These are phyloP conservation scores for Phalaenopsis aphrodite DNA, from an alignment of 106 monocot genomes.

Conservation along the genomic window DNA sequence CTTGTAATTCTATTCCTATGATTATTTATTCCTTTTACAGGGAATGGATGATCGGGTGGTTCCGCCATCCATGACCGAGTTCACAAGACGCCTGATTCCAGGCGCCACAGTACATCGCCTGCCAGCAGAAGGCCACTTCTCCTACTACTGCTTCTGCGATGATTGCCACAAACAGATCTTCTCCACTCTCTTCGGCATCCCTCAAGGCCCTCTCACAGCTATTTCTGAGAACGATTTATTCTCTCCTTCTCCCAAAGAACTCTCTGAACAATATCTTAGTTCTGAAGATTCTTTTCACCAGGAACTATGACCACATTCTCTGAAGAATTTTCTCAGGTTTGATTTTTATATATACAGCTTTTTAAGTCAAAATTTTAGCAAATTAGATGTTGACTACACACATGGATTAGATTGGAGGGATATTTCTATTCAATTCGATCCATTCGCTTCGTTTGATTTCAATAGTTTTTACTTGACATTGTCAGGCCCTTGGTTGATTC, in stretches of 20 bases:
- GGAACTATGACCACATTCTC: no score
- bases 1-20: no score
- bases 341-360: background rate
- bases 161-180: constrained; percentile 90
- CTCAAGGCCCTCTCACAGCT: constrained; percentile 50
- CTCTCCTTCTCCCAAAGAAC: constrained; percentile 8
- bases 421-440: background rate
- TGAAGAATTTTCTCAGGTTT: constrained; percentile 8
- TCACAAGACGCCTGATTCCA: constrained; percentile 57
- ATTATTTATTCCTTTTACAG: constrained; percentile 16
- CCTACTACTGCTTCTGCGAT: constrained; percentile 91
- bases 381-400: background rate
- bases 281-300: background rate
- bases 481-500: background rate
- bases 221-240: constrained; percentile 2
- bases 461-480: background rate
- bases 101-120: constrained; percentile 75
- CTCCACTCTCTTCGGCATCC: constrained; percentile 77
- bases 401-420: background rate
- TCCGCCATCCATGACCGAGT: constrained; percentile 84
- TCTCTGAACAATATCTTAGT: constrained; percentile 6
- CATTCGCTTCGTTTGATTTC: background rate
- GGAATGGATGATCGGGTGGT: constrained; percentile 87
- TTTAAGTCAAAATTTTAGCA: background rate
- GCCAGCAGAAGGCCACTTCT: constrained; percentile 87